Evolutionary conservation across 2,329 filamentous ascomycete genomes (phyloP).

Genomic region (Alternaria brassicicola): DNA sequence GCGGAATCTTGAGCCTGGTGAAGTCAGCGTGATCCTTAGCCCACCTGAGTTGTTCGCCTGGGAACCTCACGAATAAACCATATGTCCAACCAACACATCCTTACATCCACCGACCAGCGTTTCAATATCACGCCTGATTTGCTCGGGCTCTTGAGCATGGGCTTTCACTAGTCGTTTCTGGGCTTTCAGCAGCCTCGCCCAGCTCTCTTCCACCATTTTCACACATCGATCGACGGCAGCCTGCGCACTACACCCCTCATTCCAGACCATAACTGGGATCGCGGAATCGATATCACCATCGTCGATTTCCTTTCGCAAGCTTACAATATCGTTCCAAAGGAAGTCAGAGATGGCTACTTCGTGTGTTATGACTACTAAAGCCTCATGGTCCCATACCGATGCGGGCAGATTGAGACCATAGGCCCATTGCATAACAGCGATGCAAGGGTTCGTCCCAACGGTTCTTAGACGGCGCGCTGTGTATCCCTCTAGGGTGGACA

Average conservation of each 20-base stretch:
- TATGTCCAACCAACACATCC: conserved; percentile 17
- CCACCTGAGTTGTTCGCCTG: not conserved
- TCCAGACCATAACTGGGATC: conserved; percentile 17
- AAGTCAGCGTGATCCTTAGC: not conserved
- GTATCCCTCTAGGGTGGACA: conserved; percentile 13
- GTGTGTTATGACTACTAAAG: conserved; percentile 5
- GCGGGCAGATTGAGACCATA: conserved; percentile 8
- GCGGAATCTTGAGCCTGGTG: conserved; percentile 6
- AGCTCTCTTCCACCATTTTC: conserved; percentile 9
- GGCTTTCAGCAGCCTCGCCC: conserved; percentile 5
- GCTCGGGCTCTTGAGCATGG: conserved; percentile 3
- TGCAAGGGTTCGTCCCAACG: conserved; percentile 11
- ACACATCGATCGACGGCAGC: conserved; percentile 13
- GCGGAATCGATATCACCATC: conserved; percentile 16
- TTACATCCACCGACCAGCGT: conserved; percentile 12
- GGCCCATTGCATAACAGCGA: conserved; percentile 13
- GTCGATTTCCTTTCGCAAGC: conserved; percentile 16
- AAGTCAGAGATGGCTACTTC: conserved; percentile 15
- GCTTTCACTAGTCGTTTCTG: conserved; percentile 5
- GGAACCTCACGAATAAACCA: conserved; percentile 7
- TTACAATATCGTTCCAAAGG: conserved; percentile 19
- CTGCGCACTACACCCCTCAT: conserved; percentile 16
- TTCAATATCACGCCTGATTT: conserved; percentile 5
- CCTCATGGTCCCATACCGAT: conserved; percentile 12
- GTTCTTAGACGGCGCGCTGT: conserved; percentile 11